Evolutionary conservation across 345 rosid species (phyloP).

Genomic region (Aurinia saxatilis): DNA sequence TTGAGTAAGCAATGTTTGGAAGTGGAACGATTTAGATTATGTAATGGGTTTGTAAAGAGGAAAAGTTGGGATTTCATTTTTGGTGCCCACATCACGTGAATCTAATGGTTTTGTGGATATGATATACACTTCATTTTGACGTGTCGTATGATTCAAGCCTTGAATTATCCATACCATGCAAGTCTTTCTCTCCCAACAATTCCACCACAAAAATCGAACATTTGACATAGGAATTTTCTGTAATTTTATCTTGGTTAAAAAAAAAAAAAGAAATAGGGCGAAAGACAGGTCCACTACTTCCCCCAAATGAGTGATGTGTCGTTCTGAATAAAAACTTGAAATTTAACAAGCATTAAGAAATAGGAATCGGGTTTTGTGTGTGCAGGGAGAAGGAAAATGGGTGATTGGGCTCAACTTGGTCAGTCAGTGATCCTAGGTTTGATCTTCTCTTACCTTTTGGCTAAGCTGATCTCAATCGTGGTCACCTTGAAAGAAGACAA

Average conservation of each 20-base stretch:
- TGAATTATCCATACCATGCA: conserved; percentile 23
- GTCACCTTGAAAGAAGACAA: conserved; percentile 74
- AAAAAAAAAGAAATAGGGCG: no score
- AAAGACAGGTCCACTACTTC: background rate
- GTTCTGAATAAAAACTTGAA: conserved; percentile 3
- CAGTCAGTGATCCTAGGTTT: conserved; percentile 75
- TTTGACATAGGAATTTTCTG: no score
- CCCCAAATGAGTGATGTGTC: no score
- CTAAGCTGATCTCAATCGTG: conserved; percentile 84
- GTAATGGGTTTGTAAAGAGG: background rate
- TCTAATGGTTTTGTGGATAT: conserved; percentile 28
- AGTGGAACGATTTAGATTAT: conserved; percentile 11
- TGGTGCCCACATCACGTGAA: conserved; percentile 22
- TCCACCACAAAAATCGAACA: background rate
- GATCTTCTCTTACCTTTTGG: conserved; percentile 77
- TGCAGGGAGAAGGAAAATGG: conserved; percentile 35
- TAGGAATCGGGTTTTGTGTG: no score
- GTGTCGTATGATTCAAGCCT: conserved; percentile 28
- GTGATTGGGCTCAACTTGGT: conserved; percentile 69
- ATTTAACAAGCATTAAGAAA: background rate
- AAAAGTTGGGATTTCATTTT: conserved; percentile 5
- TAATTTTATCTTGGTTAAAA: background rate
- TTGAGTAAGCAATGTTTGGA: conserved; percentile 29
- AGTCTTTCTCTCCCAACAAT: conserved; percentile 6
- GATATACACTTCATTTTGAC: conserved; percentile 8